A percentile compares a stretch with the other conserved stretches of the same genome.
phyloP scores from a whole-genome alignment of 345 rosid genomes.

The Gossypium anomalum region DNA sequence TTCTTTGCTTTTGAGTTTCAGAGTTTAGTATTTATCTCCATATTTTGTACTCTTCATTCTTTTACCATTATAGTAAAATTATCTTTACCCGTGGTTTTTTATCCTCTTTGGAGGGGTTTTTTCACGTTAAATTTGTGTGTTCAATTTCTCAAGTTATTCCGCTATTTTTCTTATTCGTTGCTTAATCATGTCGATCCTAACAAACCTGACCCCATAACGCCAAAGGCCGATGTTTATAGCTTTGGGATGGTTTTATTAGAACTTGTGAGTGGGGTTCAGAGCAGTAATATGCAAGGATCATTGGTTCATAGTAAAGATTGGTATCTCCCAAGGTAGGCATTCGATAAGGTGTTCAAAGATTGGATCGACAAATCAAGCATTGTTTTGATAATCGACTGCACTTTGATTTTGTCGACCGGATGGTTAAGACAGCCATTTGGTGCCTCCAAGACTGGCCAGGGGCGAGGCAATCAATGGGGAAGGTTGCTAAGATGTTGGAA shows the following conservation, averaged over 20 bases:
- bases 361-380: constrained; percentile 54
- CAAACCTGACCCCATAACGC: constrained; percentile 49
- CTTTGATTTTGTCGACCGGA: constrained; percentile 56
- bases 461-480: constrained; percentile 62
- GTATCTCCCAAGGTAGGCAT: constrained; percentile 70
- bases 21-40: too few species aligned
- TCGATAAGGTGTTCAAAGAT: constrained; percentile 58
- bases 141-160: too few species aligned
- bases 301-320: constrained; percentile 47
- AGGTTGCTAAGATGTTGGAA: constrained; percentile 74
- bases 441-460: constrained; percentile 65
- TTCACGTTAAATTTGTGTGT: too few species aligned
- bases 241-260: constrained; percentile 69
- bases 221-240: constrained; percentile 64
- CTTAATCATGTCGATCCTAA: too few species aligned
- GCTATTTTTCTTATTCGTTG: too few species aligned
- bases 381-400: constrained; percentile 41
- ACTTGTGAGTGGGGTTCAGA: constrained; percentile 51
- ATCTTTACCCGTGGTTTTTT: too few species aligned
- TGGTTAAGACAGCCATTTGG: constrained; percentile 74
- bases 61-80: too few species aligned
- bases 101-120: too few species aligned
- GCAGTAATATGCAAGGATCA: constrained; percentile 43
- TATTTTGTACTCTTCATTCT: too few species aligned
- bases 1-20: too few species aligned